Evolutionary conservation across 1,284 basidiomycete species (phyloP), one percentile per base, ranked within the genome.

Genomic region (Wolfiporia cocos): DNA sequence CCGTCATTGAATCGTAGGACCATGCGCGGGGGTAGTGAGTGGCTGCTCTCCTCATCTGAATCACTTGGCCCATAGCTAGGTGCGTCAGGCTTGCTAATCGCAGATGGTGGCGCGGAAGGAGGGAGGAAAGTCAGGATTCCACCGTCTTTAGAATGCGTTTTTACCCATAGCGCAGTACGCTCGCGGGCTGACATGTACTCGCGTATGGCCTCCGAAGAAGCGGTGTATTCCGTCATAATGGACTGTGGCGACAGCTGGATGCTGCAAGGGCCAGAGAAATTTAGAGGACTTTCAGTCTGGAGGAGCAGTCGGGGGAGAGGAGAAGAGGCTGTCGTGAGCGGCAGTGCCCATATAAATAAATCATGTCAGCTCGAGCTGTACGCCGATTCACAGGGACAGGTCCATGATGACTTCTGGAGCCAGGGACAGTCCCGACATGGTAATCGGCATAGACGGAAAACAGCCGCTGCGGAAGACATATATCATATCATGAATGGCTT

Each of bases 11-110:
- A 86, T 44, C 73, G 73, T 48, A 86, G 62, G 46, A 84, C 63
- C 79, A 86, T 84, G 50, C 73, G 78, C 4, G 83, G 84, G 2
- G 83, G 83, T 5, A 78, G 49, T 0, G 82, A 86, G 53, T 72
- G 70, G n/a, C 70, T 67, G 58, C 80, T 85, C 50, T 70, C 78
- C 0, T 68, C 71, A 47, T 83, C 82, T 17, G 81, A 83, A 19
- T 73, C 68, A n/a, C n/a, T n/a, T 17, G 68, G 69, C 11, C 70
- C 64, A 47, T 51, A 65, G 51, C 68, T 66, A 12, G 65, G 66
- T 19, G 70, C 66, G 36, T 74, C 72, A 12, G 74, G 55, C 46
- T 72, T 72, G 39, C 52, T 64, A 44, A 61, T 51, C 36, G 70
- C 64, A 18, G 78, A 73, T 2, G 80, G 81, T 3, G 80, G 71